Evolutionary conservation across 331 rosid genomes (phyloP).

Genomic region (Quercus phellos): DNA sequence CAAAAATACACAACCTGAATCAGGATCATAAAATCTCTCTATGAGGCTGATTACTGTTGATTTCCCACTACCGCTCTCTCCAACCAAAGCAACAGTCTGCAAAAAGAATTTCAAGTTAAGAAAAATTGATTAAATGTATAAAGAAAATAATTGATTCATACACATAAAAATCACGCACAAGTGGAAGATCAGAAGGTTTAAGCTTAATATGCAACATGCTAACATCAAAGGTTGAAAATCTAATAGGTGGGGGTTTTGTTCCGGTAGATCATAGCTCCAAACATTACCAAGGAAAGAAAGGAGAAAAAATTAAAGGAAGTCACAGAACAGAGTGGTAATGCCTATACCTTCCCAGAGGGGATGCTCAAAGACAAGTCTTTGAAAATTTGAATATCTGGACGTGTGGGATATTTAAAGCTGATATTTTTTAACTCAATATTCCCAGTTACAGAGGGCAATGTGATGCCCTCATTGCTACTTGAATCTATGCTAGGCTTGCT

Average conservation of each 20-base stretch:
- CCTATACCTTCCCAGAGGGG: conserved; percentile 72
- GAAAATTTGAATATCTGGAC: conserved; percentile 71
- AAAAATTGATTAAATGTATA: not conserved
- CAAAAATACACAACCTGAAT: conserved; percentile 46
- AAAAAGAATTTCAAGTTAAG: not conserved
- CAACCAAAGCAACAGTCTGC: conserved; percentile 87
- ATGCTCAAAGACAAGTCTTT: conserved; percentile 54
- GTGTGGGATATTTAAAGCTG: conserved; percentile 64
- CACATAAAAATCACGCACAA: no score
- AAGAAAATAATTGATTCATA: not conserved
- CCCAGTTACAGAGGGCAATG: conserved; percentile 39
- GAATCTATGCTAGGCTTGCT: conserved; percentile 65
- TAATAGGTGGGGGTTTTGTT: no score
- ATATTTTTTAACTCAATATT: conserved; percentile 55
- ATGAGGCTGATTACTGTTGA: conserved; percentile 71
- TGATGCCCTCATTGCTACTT: conserved; percentile 47
- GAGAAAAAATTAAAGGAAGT: not conserved
- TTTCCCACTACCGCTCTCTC: conserved; percentile 93
- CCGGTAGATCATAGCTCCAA: no score
- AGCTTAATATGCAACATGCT: no score
- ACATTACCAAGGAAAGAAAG: not conserved
- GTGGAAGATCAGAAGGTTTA: no score
- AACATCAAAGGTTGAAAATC: no score
- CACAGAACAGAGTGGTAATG: not conserved
- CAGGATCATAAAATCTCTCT: conserved; percentile 79